Percentiles rank a stretch among this genome's conserved stretches.
These are phyloP conservation scores for Neofusicoccum parvum DNA, from an alignment of 2,329 filamentous ascomycete genomes.

Conservation along the genomic window DNA sequence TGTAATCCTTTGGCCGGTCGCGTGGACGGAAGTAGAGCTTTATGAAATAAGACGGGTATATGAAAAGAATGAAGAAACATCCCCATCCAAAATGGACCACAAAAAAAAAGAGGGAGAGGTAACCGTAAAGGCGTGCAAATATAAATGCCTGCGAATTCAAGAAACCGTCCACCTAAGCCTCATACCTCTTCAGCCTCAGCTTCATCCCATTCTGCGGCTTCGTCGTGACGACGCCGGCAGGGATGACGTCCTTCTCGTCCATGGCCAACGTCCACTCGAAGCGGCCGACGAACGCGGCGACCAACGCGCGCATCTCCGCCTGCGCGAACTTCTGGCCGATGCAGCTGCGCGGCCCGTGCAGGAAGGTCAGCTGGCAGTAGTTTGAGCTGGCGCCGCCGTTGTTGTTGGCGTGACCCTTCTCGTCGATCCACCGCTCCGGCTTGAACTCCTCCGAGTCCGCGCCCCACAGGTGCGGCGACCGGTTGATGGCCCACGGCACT, in stretches of 20 bases:
- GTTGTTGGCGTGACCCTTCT: constrained; percentile 41
- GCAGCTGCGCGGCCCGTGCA: constrained; percentile 45
- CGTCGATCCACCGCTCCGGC: constrained; percentile 51
- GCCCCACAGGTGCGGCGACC: constrained; percentile 46
- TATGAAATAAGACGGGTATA: no score
- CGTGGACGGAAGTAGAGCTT: no score
- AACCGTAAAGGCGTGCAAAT: background rate
- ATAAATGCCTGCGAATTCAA: no score
- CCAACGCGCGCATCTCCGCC: constrained; percentile 38
- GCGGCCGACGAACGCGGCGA: constrained; percentile 37
- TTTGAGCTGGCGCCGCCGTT: constrained; percentile 38
- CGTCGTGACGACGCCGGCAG: constrained; percentile 40
- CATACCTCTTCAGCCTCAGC: constrained; percentile 30
- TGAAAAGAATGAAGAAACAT: no score
- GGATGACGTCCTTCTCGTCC: constrained; percentile 32
- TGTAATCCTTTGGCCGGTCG: no score
- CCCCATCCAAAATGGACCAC: no score
- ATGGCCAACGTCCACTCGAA: constrained; percentile 40
- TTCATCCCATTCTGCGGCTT: constrained; percentile 43
- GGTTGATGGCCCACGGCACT: constrained; percentile 47
- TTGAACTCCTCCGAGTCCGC: constrained; percentile 43
- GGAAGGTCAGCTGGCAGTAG: constrained; percentile 46
- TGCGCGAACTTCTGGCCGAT: constrained; percentile 43
- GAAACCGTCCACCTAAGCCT: no score
- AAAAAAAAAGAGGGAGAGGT: no score